Conservation (phyloP, 768 basidiomycete species). For the Mycena olivaceomarginata region DNA sequence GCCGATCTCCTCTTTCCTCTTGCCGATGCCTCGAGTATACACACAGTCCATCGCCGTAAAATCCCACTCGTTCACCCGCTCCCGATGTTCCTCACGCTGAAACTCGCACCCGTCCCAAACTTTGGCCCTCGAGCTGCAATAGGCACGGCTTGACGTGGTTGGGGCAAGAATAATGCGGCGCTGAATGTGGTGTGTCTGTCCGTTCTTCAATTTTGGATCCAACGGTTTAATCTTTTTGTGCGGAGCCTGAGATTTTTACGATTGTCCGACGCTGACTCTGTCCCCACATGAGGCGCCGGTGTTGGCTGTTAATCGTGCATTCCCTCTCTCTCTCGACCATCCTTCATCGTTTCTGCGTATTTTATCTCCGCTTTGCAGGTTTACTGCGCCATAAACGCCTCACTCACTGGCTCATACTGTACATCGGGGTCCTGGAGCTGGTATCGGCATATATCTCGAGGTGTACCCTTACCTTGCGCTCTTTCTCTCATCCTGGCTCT, state of each 20-base stretch:
- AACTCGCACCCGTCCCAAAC: background rate
- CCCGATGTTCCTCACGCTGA: background rate
- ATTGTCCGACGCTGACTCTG: conserved; percentile 9
- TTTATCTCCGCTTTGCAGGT: background rate
- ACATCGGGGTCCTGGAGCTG: background rate
- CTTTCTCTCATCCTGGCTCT: background rate
- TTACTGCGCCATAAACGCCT: background rate
- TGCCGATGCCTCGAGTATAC: background rate
- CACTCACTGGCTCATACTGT: conserved; percentile 3
- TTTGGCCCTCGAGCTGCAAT: background rate
- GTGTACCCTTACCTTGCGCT: conserved; percentile 9
- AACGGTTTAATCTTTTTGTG: conserved; percentile 1
- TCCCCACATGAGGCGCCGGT: conserved; percentile 7
- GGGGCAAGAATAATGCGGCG: background rate
- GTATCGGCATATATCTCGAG: background rate
- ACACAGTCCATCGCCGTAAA: background rate
- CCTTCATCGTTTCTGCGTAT: background rate
- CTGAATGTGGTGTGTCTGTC: conserved; percentile 12
- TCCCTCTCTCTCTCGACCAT: too few relatives aligned
- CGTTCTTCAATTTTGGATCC: background rate
- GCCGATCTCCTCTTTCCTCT: background rate
- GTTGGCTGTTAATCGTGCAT: too few relatives aligned
- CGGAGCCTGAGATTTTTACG: conserved; percentile 4
- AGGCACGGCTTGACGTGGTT: conserved; percentile 1
- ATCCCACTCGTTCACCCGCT: background rate